phyloP scores from a whole-genome alignment of 1,139 yeast genomes.

The Hanseniaspora sp. region DNA sequence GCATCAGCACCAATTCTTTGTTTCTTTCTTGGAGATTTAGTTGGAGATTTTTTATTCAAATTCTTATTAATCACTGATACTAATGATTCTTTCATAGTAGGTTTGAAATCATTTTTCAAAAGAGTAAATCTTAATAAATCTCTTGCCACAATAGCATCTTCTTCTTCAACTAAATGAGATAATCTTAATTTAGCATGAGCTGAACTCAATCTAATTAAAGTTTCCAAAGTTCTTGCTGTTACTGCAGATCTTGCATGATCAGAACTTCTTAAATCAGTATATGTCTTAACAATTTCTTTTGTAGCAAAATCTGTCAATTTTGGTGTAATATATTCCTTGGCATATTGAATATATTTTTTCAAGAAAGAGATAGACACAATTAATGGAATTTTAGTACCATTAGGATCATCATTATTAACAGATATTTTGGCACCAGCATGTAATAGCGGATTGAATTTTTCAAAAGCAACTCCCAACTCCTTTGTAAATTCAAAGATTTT shows the following conservation, averaged over 20 bases:
- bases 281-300: slow-evolving; percentile 67
- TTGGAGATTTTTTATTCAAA: slow-evolving; percentile 26
- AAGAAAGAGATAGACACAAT: slow-evolving; percentile 74
- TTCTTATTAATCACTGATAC: slow-evolving; percentile 20
- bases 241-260: slow-evolving; percentile 84
- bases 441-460: slow-evolving; percentile 68
- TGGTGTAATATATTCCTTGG: slow-evolving; percentile 81
- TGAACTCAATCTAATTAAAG: slow-evolving; percentile 85
- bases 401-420: slow-evolving; percentile 28
- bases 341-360: slow-evolving; percentile 86
- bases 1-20: slow-evolving; percentile 8
- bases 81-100: slow-evolving; percentile 21
- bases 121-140: slow-evolving; percentile 74
- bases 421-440: slow-evolving; percentile 62
- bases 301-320: slow-evolving; percentile 69
- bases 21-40: slow-evolving; percentile 29
- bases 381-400: slow-evolving; percentile 41
- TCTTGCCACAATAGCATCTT: slow-evolving; percentile 82
- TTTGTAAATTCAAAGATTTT: slow-evolving; percentile 31
- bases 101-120: slow-evolving; percentile 35
- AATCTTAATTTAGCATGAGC: slow-evolving; percentile 95
- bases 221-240: slow-evolving; percentile 95
- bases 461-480: slow-evolving; percentile 49
- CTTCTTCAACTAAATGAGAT: slow-evolving; percentile 58
- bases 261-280: slow-evolving; percentile 76